Evolutionary conservation across 2,329 filamentous ascomycete genomes (phyloP).

Genomic region (Neofusicoccum ribis): DNA sequence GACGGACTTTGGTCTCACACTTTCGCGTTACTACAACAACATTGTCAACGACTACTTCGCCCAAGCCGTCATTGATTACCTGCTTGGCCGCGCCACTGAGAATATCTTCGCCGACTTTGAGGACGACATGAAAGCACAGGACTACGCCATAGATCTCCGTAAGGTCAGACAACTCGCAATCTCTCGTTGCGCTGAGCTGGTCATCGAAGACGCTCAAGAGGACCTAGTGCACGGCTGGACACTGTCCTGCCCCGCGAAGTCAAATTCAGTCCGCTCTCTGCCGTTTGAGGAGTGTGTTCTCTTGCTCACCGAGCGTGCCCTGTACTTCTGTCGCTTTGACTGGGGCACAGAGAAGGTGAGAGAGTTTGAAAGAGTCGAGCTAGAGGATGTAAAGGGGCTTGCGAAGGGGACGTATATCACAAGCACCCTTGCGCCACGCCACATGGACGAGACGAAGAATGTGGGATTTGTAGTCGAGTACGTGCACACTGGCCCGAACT

Average conservation of each 20-base stretch:
- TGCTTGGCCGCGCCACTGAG: slow-evolving; percentile 83
- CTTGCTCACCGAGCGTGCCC: slow-evolving; percentile 76
- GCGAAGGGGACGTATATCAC: slow-evolving; percentile 87
- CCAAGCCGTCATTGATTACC: slow-evolving; percentile 91
- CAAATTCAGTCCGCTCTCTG: slow-evolving; percentile 65
- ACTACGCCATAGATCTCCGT: slow-evolving; percentile 83
- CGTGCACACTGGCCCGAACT: slow-evolving; percentile 66
- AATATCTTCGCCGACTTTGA: slow-evolving; percentile 93
- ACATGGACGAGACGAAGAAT: slow-evolving; percentile 77
- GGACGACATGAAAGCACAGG: slow-evolving; percentile 85
- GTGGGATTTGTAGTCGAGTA: slow-evolving; percentile 83
- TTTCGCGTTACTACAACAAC: slow-evolving; percentile 78
- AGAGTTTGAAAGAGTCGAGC: slow-evolving; percentile 82
- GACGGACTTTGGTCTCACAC: slow-evolving; percentile 84
- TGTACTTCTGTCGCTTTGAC: slow-evolving; percentile 90
- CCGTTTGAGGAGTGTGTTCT: slow-evolving; percentile 89
- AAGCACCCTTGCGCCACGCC: slow-evolving; percentile 74
- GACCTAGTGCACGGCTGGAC: slow-evolving; percentile 90
- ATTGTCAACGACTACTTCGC: slow-evolving; percentile 98
- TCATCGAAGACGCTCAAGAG: slow-evolving; percentile 73
- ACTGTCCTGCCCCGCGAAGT: slow-evolving; percentile 71
- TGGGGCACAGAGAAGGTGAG: slow-evolving; percentile 95
- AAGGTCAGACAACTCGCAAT: slow-evolving; percentile 87
- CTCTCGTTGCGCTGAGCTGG: slow-evolving; percentile 82
- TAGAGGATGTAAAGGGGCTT: slow-evolving; percentile 71